Evolutionary conservation across 305 asterid species (phyloP), one percentile per base, ranked within the genome.

Genomic region (Fraxinus angustifolia): DNA sequence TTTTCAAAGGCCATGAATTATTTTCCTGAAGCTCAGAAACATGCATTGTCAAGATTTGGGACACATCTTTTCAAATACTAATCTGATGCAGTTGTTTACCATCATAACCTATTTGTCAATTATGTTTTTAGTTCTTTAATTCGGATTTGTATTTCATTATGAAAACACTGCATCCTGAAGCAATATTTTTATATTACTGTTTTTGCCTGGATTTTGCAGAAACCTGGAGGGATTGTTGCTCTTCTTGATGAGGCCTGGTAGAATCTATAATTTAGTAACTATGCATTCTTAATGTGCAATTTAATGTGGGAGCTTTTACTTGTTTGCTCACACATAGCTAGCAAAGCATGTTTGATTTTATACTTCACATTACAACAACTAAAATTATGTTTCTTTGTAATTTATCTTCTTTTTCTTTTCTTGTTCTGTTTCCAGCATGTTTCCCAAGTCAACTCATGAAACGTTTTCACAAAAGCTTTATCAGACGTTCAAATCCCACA

Each of bases 211-310:
- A 16, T 67, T 86, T 85, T 81, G 86, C 98, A 95, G 99, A 95
- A 95, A 90, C 98, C 98, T 84, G 99, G 99, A 83, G 99, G 99
- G 76, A 92, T 95, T 79, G 16, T 95, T 80, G 92, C 99, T 82
- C 99, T 95, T 85, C 99, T 95, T 71, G 99, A 95, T 81, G 99
- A 95, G 89, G 98, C 98, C 79, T 95, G 99, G 99, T 93, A 87
- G 48, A 90, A 56, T 76, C 30, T 70, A 14, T 31, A 5, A 30
- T 70, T 70, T 14, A 31, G 45, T 21, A 26, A 3, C 14, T 3
- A 8, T 26, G 16, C 4, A 26, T 23, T 65, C 72, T 65, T 65
- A 26, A 23, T 62, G 72, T 62, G 34, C n/a, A 62, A 26, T 62
- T 62, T 21, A 62, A 8, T 65, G 72, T 2, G 72, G 72, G 34